Conservation (phyloP, 2,329 filamentous ascomycete species). For the Hymenoscyphus albidus region DNA sequence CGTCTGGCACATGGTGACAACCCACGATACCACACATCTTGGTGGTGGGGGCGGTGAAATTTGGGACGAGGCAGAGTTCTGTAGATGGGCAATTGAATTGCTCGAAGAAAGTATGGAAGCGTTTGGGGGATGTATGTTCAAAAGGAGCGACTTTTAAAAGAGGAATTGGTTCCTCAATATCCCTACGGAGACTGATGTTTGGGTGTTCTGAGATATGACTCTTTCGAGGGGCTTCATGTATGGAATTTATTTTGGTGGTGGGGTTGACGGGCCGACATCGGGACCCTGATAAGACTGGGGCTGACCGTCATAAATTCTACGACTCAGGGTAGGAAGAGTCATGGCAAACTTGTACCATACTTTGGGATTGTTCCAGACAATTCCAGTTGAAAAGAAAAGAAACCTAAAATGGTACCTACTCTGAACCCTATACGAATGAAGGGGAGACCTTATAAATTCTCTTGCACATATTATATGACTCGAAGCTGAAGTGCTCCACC, state of each 20-base stretch:
- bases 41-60: slow-evolving; percentile 9
- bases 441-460: background rate
- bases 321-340: background rate
- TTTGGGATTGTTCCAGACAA: background rate
- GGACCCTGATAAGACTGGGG: slow-evolving; percentile 1
- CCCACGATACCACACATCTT: slow-evolving; percentile 26
- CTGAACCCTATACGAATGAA: background rate
- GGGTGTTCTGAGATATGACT: slow-evolving; percentile 1
- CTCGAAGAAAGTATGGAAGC: background rate
- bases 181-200: background rate
- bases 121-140: background rate
- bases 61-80: background rate
- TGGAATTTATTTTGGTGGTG: slow-evolving; percentile 12
- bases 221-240: background rate
- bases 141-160: background rate
- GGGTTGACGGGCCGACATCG: slow-evolving; percentile 6
- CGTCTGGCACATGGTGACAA: slow-evolving; percentile 72
- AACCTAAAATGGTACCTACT: background rate
- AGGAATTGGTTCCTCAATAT: background rate
- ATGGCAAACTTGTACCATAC: slow-evolving; percentile 2
- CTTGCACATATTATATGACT: background rate
- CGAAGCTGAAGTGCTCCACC: background rate
- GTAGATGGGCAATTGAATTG: background rate
- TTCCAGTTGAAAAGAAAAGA: background rate
- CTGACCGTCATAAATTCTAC: background rate